phyloP scores from a whole-genome alignment of 2,329 filamentous ascomycete species.

The Penicillium psychrosexuale region DNA sequence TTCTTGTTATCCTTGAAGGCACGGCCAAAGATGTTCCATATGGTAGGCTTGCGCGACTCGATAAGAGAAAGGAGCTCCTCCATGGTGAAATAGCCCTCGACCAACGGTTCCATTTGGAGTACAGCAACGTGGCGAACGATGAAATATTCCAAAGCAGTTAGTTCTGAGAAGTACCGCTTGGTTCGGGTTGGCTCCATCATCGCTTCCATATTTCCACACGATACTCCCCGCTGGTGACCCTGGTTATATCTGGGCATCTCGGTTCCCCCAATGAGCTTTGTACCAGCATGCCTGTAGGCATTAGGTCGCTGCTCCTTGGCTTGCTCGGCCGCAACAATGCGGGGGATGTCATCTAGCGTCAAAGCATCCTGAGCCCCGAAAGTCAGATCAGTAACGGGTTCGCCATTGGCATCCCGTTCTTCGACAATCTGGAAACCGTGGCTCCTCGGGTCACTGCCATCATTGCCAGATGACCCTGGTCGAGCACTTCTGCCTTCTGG shows the following conservation, averaged over 20 bases:
- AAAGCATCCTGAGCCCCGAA: conserved; percentile 89
- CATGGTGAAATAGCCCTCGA: conserved; percentile 86
- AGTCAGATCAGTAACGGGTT: conserved; percentile 72
- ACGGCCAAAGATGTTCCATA: conserved; percentile 98
- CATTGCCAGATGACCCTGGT: conserved; percentile 68
- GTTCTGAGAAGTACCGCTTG: conserved; percentile 91
- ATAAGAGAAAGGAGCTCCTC: conserved; percentile 91
- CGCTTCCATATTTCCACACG: conserved; percentile 51
- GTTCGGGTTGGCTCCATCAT: conserved; percentile 54
- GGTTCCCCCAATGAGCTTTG: conserved; percentile 60
- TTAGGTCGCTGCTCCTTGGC: conserved; percentile 84
- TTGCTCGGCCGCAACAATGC: conserved; percentile 93
- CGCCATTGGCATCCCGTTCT: conserved; percentile 67
- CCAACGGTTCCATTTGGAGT: conserved; percentile 86
- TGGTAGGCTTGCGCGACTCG: conserved; percentile 86
- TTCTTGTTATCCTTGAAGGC: conserved; percentile 77
- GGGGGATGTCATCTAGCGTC: conserved; percentile 91
- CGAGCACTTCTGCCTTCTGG: conserved; percentile 66
- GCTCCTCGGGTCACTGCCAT: conserved; percentile 51
- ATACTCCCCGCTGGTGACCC: conserved; percentile 66
- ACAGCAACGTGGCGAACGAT: conserved; percentile 95
- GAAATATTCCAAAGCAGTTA: conserved; percentile 94
- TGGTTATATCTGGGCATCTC: conserved; percentile 65
- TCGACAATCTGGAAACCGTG: conserved; percentile 74
- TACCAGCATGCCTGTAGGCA: conserved; percentile 71